These are phyloP conservation scores for Penicillium coprophilum DNA, from an alignment of 495 filamentous ascomycete species.

Conservation along the genomic window DNA sequence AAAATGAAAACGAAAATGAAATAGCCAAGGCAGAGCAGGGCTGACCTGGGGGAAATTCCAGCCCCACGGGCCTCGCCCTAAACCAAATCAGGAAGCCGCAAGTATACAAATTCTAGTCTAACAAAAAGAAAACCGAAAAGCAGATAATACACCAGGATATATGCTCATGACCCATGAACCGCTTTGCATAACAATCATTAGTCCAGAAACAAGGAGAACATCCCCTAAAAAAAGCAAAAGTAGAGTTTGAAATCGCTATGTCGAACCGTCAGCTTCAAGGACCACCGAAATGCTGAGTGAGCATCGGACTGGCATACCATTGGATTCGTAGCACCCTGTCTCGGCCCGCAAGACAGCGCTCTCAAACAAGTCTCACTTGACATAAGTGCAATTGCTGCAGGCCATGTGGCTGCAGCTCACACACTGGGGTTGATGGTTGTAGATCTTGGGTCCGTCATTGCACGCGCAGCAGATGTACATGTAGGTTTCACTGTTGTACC, in stretches of 20 bases:
- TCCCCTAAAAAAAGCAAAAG: slow-evolving; percentile 3
- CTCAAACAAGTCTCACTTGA: slow-evolving; percentile 28
- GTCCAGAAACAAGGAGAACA: neutral
- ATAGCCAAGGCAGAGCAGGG: slow-evolving; percentile 4
- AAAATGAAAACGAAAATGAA: slow-evolving; percentile 4
- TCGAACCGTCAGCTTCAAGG: slow-evolving; percentile 8
- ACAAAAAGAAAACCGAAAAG: neutral
- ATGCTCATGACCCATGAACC: slow-evolving; percentile 11
- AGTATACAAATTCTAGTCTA: slow-evolving; percentile 12
- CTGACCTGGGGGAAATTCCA: neutral
- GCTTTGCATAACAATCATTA: neutral
- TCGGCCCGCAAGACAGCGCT: neutral
- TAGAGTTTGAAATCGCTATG: slow-evolving; percentile 6
- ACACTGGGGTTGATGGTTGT: slow-evolving; percentile 34
- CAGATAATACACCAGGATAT: slow-evolving; percentile 11
- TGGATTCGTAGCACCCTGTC: neutral
- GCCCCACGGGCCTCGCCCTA: slow-evolving; percentile 4
- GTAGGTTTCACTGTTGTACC: slow-evolving; percentile 11
- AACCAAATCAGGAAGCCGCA: slow-evolving; percentile 9
- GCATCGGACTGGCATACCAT: slow-evolving; percentile 7
- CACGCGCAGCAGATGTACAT: slow-evolving; percentile 46
- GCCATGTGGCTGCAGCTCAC: slow-evolving; percentile 33
- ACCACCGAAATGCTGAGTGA: slow-evolving; percentile 8
- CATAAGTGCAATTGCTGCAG: slow-evolving; percentile 30
- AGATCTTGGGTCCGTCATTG: slow-evolving; percentile 43